Evolutionary conservation across 1,284 basidiomycete genomes (phyloP), one percentile per base, ranked within the genome.

Genomic region (Malassezia yamatoensis): DNA sequence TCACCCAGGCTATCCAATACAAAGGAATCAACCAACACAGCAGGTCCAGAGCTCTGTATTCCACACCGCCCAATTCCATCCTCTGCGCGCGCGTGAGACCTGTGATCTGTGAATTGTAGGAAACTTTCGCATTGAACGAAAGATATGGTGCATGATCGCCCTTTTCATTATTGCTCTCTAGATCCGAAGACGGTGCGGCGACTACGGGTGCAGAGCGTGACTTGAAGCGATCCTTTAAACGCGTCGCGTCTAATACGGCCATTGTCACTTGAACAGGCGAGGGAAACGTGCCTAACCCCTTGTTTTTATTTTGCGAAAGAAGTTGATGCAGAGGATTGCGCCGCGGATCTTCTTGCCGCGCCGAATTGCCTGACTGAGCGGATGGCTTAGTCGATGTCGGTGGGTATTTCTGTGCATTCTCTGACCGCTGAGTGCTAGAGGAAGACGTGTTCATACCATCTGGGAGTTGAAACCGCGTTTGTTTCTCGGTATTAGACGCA

Each of bases 1-100:
- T 34, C 52, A 59, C 61, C 50, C 60, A 52, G 2, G 60, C 18
- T 18, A 68, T 41, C 59, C 55, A 56, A 18, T 69, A 70, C 43
- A 54, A 51, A 16, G 67, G 65, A n/a, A 71, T 58, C 18, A 76
- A 56, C 54, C 66, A 68, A 35, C 88, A 77, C 40, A 93, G 75
- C 3, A 85, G 80, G 57, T 84, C 85, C 53, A 94, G 77, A 1
- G 86, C 89, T n/a, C 89, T 82, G 69, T 90, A 96, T 75, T 98
- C 93, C 13, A 94, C 86, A 6, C 91, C 91, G 8, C 90, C 90
- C 5, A 96, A 78, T 75, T 96, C 90, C 60, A 93, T 87, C 64
- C 88, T 79, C 68, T 96, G 86, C 51, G 89, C 86, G 35, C 83
- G 81, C 0, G 85, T 87, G 50, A 96, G 76, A 39, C 82, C 78